Base-by-base conservation (phyloP, 768 basidiomycete genomes). In the Phylloporus sp. region DNA sequence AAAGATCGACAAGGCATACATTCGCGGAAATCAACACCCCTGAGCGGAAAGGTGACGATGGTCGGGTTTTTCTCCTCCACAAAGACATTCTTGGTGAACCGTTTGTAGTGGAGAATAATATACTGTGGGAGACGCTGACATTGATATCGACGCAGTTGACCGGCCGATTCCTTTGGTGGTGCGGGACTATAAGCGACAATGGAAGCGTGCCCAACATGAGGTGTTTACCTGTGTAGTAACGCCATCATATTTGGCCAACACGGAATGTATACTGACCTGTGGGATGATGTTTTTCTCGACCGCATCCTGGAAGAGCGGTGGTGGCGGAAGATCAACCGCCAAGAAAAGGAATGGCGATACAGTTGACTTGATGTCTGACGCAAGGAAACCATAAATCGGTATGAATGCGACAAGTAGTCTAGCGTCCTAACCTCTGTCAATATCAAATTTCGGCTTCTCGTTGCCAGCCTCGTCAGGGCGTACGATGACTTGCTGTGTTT, bases 11-110 rank as follows among this genome's bases (percentile, higher is more conserved):
- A 55, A 35, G 8, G 76, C 93, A 62, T 68, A 97, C 97, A 97
- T 45, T 93, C 93, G 60, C 74, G 75, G 68, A 99, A 87, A 70
- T 99, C 95, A 18, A 98, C 79, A 4, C 95, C 95, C 52, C 89
- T 81, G 23, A 97, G 76, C 3, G 95, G 95, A 64, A 97, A 99
- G 65, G 95, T 99, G 59, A 99, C 90, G 54, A 99, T 95, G 1
- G 97, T 99, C 8, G 95, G 95, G 63, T 99, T 99, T 72, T 97
- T 97, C 70, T 99, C 97, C 69, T 97, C 95, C 6, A 97, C 94
- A 61, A 98, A 97, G 47, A 78, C 78, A 68, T 98, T 99, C 68
- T 91, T 97, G 22, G 91, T 94, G 72, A 98, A 99, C 34, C 97
- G 84, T 68, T 95, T 98, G 78, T 88, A 95, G 67, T 95, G 91